Evolutionary conservation across 2,329 filamentous ascomycete genomes (phyloP).

Genomic region (Fulvia fulva): DNA sequence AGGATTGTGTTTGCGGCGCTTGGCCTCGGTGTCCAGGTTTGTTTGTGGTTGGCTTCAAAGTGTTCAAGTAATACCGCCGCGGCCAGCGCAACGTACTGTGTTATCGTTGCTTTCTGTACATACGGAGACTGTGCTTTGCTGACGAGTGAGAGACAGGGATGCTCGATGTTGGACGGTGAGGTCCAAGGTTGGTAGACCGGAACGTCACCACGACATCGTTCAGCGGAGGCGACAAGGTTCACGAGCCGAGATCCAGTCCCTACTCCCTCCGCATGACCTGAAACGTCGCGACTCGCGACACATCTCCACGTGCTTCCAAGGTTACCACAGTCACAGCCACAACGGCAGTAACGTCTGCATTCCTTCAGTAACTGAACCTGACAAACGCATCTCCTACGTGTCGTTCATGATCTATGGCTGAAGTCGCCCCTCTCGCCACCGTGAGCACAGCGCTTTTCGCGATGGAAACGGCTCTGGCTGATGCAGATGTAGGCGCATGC

Average conservation of each 20-base stretch:
- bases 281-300: not conserved
- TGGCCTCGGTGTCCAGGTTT: not conserved
- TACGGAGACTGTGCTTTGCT: not conserved
- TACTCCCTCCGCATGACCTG: not conserved
- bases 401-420: constrained; percentile 4
- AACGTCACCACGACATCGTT: not conserved
- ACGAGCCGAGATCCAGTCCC: not conserved
- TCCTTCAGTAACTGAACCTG: not conserved
- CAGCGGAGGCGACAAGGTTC: not conserved
- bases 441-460: not conserved
- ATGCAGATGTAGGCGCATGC: constrained; percentile 65
- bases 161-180: not conserved
- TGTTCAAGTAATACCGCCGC: not conserved
- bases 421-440: constrained; percentile 6
- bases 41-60: not conserved
- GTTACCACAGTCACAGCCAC: not conserved
- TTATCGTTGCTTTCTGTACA: not conserved
- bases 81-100: not conserved
- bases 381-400: not conserved
- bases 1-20: not conserved
- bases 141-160: not conserved
- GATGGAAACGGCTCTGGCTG: constrained; percentile 1
- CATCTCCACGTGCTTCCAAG: not conserved
- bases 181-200: not conserved
- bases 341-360: not conserved